Conservation (phyloP, 2,329 filamentous ascomycete genomes). For the Nannizziopsis arthrosporioides region DNA sequence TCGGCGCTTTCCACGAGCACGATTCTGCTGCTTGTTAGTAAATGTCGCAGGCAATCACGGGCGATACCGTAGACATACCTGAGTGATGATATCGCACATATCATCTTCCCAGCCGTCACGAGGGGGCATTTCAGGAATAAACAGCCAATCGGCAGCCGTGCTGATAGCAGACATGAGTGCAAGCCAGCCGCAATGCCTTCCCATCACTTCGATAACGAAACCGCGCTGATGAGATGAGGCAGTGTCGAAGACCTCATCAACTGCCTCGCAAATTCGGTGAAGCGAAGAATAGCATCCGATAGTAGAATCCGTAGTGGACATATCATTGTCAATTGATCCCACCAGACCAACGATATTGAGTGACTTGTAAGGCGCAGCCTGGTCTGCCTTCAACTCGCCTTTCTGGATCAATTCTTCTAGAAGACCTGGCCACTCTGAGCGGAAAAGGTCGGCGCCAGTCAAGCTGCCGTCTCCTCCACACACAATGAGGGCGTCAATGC, state of each 20-base stretch:
- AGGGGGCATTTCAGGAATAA: slow-evolving; percentile 89
- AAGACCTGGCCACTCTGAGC: slow-evolving; percentile 80
- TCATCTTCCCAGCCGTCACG: slow-evolving; percentile 77
- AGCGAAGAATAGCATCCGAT: slow-evolving; percentile 95
- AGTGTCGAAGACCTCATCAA: slow-evolving; percentile 86
- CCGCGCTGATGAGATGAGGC: slow-evolving; percentile 93
- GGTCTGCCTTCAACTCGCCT: slow-evolving; percentile 56
- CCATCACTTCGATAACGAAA: slow-evolving; percentile 98
- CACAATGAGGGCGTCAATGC: slow-evolving; percentile 92
- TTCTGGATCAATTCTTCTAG: slow-evolving; percentile 70
- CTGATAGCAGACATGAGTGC: slow-evolving; percentile 92
- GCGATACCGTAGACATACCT: slow-evolving; percentile 39
- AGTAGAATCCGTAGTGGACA: slow-evolving; percentile 92
- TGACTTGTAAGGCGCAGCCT: slow-evolving; percentile 65
- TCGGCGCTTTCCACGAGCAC: slow-evolving; percentile 80
- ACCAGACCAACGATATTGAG: slow-evolving; percentile 95
- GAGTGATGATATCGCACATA: slow-evolving; percentile 67
- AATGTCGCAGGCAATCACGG: not conserved
- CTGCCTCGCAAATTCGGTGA: slow-evolving; percentile 82
- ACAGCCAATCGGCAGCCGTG: slow-evolving; percentile 90
- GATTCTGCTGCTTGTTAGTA: slow-evolving; percentile 49
- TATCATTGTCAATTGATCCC: slow-evolving; percentile 95
- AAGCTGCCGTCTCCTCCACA: slow-evolving; percentile 94
- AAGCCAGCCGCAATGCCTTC: slow-evolving; percentile 92
- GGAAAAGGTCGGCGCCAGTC: slow-evolving; percentile 89